phyloP scores from a whole-genome alignment of 2,329 filamentous ascomycete species.

The Nannizziopsis arthrosporioides region DNA sequence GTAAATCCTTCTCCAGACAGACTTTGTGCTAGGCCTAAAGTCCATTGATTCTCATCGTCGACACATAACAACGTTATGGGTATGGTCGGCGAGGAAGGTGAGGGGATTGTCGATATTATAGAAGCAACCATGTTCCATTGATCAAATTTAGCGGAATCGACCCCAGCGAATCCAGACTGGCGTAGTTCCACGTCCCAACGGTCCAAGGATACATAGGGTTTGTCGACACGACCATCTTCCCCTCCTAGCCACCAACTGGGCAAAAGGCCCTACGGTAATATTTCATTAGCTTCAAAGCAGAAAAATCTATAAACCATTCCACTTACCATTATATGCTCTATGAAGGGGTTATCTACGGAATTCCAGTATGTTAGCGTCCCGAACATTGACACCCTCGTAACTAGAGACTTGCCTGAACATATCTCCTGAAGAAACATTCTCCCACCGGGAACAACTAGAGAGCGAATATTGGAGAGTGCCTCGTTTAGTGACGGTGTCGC shows the following conservation, averaged over 20 bases:
- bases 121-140: neutral
- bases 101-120: neutral
- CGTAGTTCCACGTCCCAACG: constrained; percentile 7
- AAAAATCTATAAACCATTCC: neutral
- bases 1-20: no score
- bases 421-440: no score
- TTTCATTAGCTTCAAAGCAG: neutral
- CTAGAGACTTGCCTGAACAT: no score
- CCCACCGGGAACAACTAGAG: no score
- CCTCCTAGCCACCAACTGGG: constrained; percentile 12
- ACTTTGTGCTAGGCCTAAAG: no score
- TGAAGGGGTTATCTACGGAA: neutral
- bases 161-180: constrained; percentile 5
- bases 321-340: neutral
- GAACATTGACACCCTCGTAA: no score
- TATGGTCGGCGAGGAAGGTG: neutral
- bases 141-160: neutral
- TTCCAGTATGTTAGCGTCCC: no score
- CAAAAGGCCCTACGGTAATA: constrained; percentile 1
- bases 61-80: neutral
- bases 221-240: neutral
- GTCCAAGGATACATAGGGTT: neutral
- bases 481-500: no score
- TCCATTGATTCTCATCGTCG: no score
- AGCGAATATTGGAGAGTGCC: no score